Evolutionary conservation across 2,329 filamentous ascomycete species (phyloP), one percentile per base, ranked within the genome.

Genomic region (Cladosporium sphaerospermum): DNA sequence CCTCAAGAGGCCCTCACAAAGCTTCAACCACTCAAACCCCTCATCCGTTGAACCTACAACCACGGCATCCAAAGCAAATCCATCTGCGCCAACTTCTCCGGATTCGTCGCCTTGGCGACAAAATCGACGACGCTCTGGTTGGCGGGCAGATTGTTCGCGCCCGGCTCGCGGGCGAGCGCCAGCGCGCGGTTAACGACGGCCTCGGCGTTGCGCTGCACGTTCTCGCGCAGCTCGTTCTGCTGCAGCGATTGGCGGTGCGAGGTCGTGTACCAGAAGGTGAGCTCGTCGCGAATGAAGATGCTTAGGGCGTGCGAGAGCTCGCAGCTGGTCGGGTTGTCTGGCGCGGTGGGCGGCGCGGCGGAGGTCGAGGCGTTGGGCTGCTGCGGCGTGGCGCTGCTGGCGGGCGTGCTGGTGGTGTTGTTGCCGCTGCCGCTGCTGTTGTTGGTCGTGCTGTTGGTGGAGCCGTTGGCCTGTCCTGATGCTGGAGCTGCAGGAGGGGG

Each of bases 61-160:
- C 95, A 99, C 19, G 89, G 86, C 92, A 97, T 97, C 90, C 93
- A 99, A 62, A 99, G 74, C 54, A 91, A 84, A 76, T 99, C 93
- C 65, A 88, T 91, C 71, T 88, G 82, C 42, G 87, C 85, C 71
- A 99, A 71, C 69, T 93, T 90, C 74, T 88, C 84, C 1, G 93
- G 93, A 71, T 96, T 95, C 13, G 95, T 91, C 1, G 92, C 90
- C 73, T 86, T 86, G n/a, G 88, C 88, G 57, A 99, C 87, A 57
- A 95, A 73, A 72, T 99, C 93, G 65, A 99, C 92, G 31, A 96
- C 89, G 39, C 92, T 97, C 78, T 99, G 93, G 70, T 95, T 96
- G 19, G 92, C 92, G 6, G 93, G 93, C 61, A 99, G 73, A 66
- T 90, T 92, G 18, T 66, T 63, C 5, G 60, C 62, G 8, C 52